Base-by-base conservation (phyloP, 306 rosid genomes). In the Inga oerstediana region DNA sequence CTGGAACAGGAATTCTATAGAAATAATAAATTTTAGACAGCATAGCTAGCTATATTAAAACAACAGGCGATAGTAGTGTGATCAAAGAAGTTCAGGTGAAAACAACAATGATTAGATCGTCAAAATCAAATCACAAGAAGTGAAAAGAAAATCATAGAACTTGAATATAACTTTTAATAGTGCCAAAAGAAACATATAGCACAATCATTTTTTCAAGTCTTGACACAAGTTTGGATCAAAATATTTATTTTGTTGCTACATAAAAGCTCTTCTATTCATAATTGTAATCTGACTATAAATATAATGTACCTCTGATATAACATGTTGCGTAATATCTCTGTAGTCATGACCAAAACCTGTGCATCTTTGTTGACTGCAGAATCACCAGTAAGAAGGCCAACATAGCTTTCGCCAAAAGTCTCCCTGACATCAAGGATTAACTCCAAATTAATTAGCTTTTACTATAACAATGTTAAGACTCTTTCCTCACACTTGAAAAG, bases 291-390 rank as follows among this genome's bases (percentile, higher is more conserved):
- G 12, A 72, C 12, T 79, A 76, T 58, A 13, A 65, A 71, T 22
- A 71, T 16, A 85, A 76, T 48, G 68, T 84, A 96, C 99, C 98
- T 96, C 92, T 91, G 97, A 84, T 93, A 96, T 84, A 96, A 85
- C 98, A 96, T 96, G 91, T 96, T 96, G 59, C 98, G 98, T 84
- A 96, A 92, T 79, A 96, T 96, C 91, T 96, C 98, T 0, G 99
- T 93, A 15, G 99, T 96, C 99, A 96, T 96, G 80, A 96, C 91
- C 87, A 96, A 85, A 86, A 96, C 89, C 89, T 77, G 93, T 75
- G 98, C 99, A 65, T 96, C 99, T 86, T 89, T 93, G 89, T 93
- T 96, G 52, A 96, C 84, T 0, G 94, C 92, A 35, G 99, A 96
- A 81, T 96, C 99, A 32, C 99, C 98, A 0, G 99, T 96, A 45